These are phyloP conservation scores for Hymenoscyphus scutula DNA, from an alignment of 2,329 filamentous ascomycete genomes.

Conservation along the genomic window DNA sequence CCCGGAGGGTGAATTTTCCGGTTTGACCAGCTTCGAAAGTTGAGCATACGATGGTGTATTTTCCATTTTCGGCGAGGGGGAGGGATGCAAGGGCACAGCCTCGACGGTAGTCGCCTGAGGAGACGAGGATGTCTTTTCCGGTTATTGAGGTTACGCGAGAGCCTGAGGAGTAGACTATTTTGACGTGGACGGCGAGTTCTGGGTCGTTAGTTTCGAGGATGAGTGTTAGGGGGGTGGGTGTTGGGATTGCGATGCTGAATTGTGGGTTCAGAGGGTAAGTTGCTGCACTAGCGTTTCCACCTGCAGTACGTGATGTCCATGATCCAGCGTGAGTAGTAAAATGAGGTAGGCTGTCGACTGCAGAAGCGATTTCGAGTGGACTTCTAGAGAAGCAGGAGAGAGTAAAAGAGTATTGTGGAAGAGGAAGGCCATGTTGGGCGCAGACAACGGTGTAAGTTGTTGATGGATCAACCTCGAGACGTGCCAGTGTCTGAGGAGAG, in stretches of 20 bases:
- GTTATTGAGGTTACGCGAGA: slow-evolving; percentile 68
- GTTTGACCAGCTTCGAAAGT: slow-evolving; percentile 82
- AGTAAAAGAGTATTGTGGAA: slow-evolving; percentile 77
- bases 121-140: slow-evolving; percentile 73
- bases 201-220: slow-evolving; percentile 66
- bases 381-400: slow-evolving; percentile 75
- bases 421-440: slow-evolving; percentile 74
- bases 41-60: slow-evolving; percentile 85
- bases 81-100: slow-evolving; percentile 71
- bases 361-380: slow-evolving; percentile 59
- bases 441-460: slow-evolving; percentile 60
- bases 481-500: slow-evolving; percentile 85
- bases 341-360: slow-evolving; percentile 39
- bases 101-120: slow-evolving; percentile 85
- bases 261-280: slow-evolving; percentile 86
- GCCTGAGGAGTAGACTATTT: slow-evolving; percentile 75
- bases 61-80: slow-evolving; percentile 60
- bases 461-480: slow-evolving; percentile 57
- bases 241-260: slow-evolving; percentile 63
- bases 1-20: slow-evolving; percentile 69
- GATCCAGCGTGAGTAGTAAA: slow-evolving; percentile 57
- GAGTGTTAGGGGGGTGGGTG: slow-evolving; percentile 63
- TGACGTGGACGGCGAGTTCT: slow-evolving; percentile 77
- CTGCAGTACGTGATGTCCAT: slow-evolving; percentile 79
- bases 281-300: slow-evolving; percentile 75